A percentile compares a stretch with the other conserved stretches of the same genome.
Evolutionary conservation across 371 early-diverging fungal species (phyloP).

Genomic region (Mucor indicus): DNA sequence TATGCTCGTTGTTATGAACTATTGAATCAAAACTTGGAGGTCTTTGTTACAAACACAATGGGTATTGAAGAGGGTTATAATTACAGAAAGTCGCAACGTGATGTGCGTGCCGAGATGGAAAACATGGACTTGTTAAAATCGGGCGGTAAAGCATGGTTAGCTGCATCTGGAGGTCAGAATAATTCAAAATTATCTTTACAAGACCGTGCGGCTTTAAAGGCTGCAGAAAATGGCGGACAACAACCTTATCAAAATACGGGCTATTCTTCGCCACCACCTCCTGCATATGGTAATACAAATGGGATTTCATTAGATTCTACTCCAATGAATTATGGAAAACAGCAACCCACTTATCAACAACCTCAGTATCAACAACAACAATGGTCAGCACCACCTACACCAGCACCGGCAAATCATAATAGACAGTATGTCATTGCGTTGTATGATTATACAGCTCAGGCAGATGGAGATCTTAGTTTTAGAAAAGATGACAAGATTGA

Average conservation of each 20-base stretch:
- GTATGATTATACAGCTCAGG: conserved; percentile 72
- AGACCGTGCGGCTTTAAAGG: conserved; percentile 23
- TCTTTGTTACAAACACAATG: conserved; percentile 30
- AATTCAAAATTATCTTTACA: conserved; percentile 27
- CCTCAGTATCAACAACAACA: background rate
- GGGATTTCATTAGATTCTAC: background rate
- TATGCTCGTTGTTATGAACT: conserved; percentile 47
- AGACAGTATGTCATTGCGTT: conserved; percentile 53
- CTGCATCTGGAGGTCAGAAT: conserved; percentile 31
- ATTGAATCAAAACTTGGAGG: conserved; percentile 26
- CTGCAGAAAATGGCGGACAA: conserved; percentile 2
- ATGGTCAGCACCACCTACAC: background rate
- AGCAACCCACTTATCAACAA: background rate
- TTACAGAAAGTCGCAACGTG: conserved; percentile 15
- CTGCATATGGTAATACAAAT: conserved; percentile 16
- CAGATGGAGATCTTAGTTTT: conserved; percentile 69
- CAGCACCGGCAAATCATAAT: no score
- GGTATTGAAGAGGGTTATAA: conserved; percentile 32
- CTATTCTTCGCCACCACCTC: conserved; percentile 7
- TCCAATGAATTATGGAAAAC: conserved; percentile 1
- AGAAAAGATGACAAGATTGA: conserved; percentile 67
- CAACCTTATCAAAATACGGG: background rate
- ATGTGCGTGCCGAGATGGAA: conserved; percentile 32
- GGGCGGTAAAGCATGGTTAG: conserved; percentile 40
- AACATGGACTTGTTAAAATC: conserved; percentile 32